phyloP scores from a whole-genome alignment of 31 red algal genomes.

The Endocladia muricata region DNA sequence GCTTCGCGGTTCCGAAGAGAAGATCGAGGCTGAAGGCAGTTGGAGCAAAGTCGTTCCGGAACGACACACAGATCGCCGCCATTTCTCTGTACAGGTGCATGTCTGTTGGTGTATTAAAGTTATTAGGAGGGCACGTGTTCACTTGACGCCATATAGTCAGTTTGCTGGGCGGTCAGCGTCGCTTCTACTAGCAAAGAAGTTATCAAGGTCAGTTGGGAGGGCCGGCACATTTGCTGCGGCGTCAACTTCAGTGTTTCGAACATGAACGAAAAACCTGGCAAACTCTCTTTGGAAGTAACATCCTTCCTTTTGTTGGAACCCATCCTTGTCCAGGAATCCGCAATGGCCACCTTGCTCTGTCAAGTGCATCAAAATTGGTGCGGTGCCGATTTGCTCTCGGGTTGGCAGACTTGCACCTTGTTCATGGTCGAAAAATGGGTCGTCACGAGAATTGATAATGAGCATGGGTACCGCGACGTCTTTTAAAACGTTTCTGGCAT shows the following conservation, averaged over 20 bases:
- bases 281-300: conserved; percentile 63
- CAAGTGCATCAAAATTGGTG: conserved; percentile 48
- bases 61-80: no score
- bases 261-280: conserved; percentile 51
- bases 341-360: conserved; percentile 83
- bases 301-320: conserved; percentile 4
- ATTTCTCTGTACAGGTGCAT: conserved; percentile 23
- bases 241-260: conserved; percentile 7
- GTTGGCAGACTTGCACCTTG: conserved; percentile 36
- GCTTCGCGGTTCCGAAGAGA: no score
- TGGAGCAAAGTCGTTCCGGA: no score
- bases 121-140: conserved; percentile 7
- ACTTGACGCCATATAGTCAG: no score
- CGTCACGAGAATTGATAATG: conserved; percentile 68
- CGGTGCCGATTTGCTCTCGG: conserved; percentile 39
- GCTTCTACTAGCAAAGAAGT: no score
- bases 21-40: no score
- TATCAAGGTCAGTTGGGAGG: no score
- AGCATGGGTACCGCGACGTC: conserved; percentile 61
- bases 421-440: conserved; percentile 80
- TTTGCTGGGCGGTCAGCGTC: no score
- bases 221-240: no score
- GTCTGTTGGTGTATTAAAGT: conserved; percentile 28
- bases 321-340: conserved; percentile 62
- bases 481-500: conserved; percentile 50